Base-by-base conservation (phyloP, 2,329 filamentous ascomycete species). In the Ramularia endophylla region DNA sequence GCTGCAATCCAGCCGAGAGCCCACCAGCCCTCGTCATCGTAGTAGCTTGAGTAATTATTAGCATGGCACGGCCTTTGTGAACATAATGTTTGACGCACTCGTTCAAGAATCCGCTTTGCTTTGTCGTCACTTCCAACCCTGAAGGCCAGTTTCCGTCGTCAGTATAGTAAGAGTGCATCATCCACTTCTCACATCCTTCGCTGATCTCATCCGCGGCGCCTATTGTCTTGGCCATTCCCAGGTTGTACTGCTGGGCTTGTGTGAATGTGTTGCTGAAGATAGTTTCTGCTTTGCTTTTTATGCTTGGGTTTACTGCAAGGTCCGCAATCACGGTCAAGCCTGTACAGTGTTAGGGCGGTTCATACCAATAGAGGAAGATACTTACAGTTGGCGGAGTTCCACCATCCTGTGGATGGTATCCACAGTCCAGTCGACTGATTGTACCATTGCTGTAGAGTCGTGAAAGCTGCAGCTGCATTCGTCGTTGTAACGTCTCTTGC, bases 21-120 rank as follows among this genome's bases (percentile, higher is more conserved):
- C 73, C 73, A 73, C 70, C 70, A 73, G 1, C 65, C 69, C 44
- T 76, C 70, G 43, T 77, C 74, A 38, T 77, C 74, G 51, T 75
- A 74, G 43, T 60, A 71, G 27, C 61, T 67, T 64, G 12, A 34
- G 17, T 12, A 8, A 66, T 11, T 49, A 59, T 43, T n/a, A 43
- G 43, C 40, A 17, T 18, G 5, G 9, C 25, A 16, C 28, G 22
- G 16, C 15, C 12, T 5, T 29, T 11, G 4, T 12, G 3, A 13
- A 20, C n/a, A 28, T 38, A 4, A 13, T 32, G 7, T 16, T 5
- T 8, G 4, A 34, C 44, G 20, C 28, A 43, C 40, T 40, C 47
- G 35, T 55, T 54, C 34, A 56, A 32, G 29, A 56, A 50, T 0
- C 48, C 48, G 27, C 42, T 32, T 1, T 39, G 36, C 13, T 30